Conservation (phyloP, 768 basidiomycete genomes). For the Chalciporus chontae region DNA sequence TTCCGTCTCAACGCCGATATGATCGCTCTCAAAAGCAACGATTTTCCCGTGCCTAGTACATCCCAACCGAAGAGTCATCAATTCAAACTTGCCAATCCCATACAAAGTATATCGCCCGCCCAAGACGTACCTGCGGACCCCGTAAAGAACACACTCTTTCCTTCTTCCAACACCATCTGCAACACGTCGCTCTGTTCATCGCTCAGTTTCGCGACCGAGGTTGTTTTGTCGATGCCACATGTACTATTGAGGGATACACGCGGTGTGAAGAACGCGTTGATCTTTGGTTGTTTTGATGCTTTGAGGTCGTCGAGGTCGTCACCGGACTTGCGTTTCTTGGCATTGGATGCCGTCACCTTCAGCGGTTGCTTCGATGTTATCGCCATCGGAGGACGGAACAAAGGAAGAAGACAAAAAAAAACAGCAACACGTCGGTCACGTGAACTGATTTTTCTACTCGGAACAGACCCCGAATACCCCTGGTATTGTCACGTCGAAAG, state of each 20-base stretch:
- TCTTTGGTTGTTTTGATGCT: conserved; percentile 22
- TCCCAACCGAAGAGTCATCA: not conserved
- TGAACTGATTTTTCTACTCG: conserved; percentile 15
- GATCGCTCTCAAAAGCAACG: conserved; percentile 54
- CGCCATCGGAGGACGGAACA: not conserved
- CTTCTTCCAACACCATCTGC: conserved; percentile 50
- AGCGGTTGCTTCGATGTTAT: conserved; percentile 6
- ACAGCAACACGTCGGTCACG: conserved; percentile 18
- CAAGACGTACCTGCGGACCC: conserved; percentile 55
- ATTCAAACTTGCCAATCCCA: not conserved
- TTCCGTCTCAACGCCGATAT: conserved; percentile 46
- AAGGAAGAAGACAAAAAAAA: not conserved
- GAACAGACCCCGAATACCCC: not conserved
- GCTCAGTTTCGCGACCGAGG: conserved; percentile 41
- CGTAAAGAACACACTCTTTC: conserved; percentile 63
- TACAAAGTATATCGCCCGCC: too few relatives aligned
- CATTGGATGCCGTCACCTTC: conserved; percentile 5
- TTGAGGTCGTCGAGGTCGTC: not conserved
- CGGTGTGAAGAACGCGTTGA: conserved; percentile 25
- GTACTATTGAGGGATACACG: conserved; percentile 26
- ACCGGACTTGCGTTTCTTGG: conserved; percentile 24
- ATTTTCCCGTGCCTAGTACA: conserved; percentile 64
- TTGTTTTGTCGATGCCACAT: conserved; percentile 29
- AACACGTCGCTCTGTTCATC: conserved; percentile 53
- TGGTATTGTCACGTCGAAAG: too few relatives aligned